Conservation (phyloP, 1,284 basidiomycete genomes). For the Microbotryum saponariae region DNA sequence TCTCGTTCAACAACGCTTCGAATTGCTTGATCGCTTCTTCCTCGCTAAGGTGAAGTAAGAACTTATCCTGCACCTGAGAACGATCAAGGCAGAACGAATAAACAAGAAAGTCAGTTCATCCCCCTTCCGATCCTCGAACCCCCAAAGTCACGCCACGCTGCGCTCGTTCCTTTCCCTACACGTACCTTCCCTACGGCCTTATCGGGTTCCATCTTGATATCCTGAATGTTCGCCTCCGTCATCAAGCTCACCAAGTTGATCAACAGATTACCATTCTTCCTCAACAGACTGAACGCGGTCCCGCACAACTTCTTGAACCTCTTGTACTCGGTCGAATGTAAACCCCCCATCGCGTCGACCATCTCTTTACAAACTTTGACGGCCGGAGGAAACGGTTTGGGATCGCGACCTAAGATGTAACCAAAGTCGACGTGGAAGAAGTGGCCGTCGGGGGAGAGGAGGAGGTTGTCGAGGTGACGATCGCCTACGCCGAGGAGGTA, state of each 20-base stretch:
- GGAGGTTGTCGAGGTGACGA: constrained; percentile 90
- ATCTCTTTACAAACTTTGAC: constrained; percentile 99
- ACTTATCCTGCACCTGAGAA: constrained; percentile 88
- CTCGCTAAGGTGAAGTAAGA: constrained; percentile 83
- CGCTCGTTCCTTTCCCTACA: background rate
- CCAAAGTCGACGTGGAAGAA: constrained; percentile 81
- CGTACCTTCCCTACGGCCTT: constrained; percentile 52
- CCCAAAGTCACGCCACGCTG: background rate
- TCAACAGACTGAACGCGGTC: constrained; percentile 87
- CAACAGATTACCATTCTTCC: constrained; percentile 97
- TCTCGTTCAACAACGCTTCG: constrained; percentile 86
- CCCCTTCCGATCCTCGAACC: background rate
- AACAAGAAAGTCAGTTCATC: no score
- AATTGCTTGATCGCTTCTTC: constrained; percentile 97
- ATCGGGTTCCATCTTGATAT: constrained; percentile 72
- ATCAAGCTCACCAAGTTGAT: constrained; percentile 93
- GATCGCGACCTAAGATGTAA: constrained; percentile 94
- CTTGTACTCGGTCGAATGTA: constrained; percentile 80
- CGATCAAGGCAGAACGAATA: background rate
- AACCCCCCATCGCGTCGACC: constrained; percentile 98
- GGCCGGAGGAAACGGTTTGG: constrained; percentile 94
- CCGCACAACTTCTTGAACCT: constrained; percentile 95
- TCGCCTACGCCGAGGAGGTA: constrained; percentile 96
- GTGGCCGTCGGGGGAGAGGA: constrained; percentile 82
- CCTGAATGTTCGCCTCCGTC: constrained; percentile 96